phyloP scores from a whole-genome alignment of 2,329 filamentous ascomycete species.

The Claviceps sp. region DNA sequence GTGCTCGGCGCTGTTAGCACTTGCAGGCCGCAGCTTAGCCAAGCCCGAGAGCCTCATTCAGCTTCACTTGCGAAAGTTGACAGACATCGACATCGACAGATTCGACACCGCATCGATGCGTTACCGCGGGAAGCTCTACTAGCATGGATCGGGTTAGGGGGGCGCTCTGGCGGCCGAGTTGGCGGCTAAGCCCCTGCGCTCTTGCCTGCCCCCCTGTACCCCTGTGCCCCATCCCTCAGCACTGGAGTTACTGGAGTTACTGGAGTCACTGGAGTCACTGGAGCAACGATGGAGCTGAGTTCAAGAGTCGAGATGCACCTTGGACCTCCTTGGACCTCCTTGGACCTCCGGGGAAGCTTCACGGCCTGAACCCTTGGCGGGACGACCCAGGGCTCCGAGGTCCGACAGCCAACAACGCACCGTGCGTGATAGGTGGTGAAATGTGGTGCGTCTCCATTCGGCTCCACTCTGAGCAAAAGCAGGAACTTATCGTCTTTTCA shows the following conservation, averaged over 20 bases:
- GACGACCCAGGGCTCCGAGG: not conserved
- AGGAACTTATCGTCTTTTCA: conserved; percentile 3
- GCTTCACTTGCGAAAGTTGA: too few species aligned
- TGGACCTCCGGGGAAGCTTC: not conserved
- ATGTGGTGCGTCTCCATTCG: conserved; percentile 5
- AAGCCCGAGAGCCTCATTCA: too few species aligned
- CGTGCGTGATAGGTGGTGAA: not conserved
- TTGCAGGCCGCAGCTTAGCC: too few species aligned
- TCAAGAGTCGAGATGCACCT: not conserved
- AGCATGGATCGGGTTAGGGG: not conserved
- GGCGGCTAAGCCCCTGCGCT: not conserved
- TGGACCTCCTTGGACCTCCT: not conserved
- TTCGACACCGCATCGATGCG: too few species aligned
- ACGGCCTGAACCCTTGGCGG: not conserved
- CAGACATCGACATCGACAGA: too few species aligned
- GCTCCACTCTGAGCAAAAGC: conserved; percentile 12
- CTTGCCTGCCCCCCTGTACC: too few species aligned
- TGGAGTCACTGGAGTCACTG: too few species aligned
- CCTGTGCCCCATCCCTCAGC: too few species aligned
- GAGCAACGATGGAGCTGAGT: too few species aligned
- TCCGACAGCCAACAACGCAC: not conserved
- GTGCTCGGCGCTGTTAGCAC: too few species aligned
- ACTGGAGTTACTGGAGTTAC: too few species aligned
- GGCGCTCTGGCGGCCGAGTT: not conserved
- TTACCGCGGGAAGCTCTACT: not conserved